Base-by-base conservation (phyloP, 352 stramenopile genomes). In the Globisporangium echinulatum region DNA sequence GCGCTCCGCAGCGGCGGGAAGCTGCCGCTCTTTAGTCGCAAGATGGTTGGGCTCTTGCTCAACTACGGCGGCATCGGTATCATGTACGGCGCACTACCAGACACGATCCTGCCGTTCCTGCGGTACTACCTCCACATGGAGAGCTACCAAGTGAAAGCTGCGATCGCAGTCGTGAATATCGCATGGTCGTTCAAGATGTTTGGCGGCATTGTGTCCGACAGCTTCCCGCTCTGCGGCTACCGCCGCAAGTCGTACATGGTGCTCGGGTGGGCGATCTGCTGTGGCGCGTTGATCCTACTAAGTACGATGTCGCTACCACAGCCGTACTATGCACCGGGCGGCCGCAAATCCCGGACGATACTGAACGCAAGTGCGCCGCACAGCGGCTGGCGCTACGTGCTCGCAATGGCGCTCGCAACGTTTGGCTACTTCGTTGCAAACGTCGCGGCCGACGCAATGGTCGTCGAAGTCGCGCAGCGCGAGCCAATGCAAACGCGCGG, bases 341-440 rank as follows among this genome's bases (percentile, higher is more conserved):
- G 54, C 9, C 49, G 48, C 48, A 19, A 1, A 5, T 54, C 48
- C 11, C 54, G 60, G 7, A 72, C 88, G 54, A 81, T 92, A 42
- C 25, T 33, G 25, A 72, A 83, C 48, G 10, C 36, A 0, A 52
- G 68, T 39, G 65, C 70, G 9, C 59, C 44, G 40, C 40, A 69
- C 36, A 38, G 52, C 6, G 81, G 73, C 33, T 88, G 72, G 73
- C 73, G 68, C 48, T 94, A 90, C 61, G 64, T 87, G 14, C 38
- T 92, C 40, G 66, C 72, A 33, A 86, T 97, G 73, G 78, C 87
- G 14, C 19, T 93, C 9, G 88, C 85, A 0, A 95, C 83, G 19
- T 66, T 95, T 11, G 88, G 88, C 1, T 95, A 92, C 54, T 88
- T 96, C 42, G 75, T 96, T 54, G 85, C 87, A 5, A 92, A 96